A percentile compares a stretch with the other conserved stretches of the same genome.
These are phyloP conservation scores for Podila clonocystis DNA, from an alignment of 192 early-diverging fungal species.

Conservation along the genomic window DNA sequence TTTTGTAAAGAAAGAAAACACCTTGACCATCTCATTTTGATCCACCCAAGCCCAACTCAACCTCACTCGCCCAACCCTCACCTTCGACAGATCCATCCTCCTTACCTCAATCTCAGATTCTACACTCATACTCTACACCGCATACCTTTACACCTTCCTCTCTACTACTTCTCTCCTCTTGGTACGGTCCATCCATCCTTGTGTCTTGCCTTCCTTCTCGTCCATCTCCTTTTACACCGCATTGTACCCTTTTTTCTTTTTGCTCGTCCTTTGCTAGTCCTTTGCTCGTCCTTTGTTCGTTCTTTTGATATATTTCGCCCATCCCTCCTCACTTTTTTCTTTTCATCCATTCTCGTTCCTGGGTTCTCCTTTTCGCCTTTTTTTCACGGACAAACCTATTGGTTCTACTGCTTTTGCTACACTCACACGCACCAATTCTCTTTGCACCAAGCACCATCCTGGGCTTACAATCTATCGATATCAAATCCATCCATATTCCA, in stretches of 20 bases:
- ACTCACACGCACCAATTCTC: too few species aligned
- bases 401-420: too few species aligned
- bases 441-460: slow-evolving; percentile 1
- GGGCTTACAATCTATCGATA: neutral
- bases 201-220: neutral
- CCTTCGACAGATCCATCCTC: neutral
- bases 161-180: neutral
- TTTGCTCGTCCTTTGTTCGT: neutral
- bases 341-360: too few species aligned
- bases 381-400: too few species aligned
- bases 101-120: neutral
- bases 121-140: neutral
- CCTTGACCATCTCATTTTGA: neutral
- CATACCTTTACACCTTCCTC: neutral
- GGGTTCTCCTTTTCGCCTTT: too few species aligned
- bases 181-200: neutral
- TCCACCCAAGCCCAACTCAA: neutral
- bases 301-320: neutral
- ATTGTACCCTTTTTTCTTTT: neutral
- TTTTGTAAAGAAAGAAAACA: neutral
- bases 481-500: too few species aligned
- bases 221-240: neutral
- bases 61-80: neutral
- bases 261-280: too few species aligned
- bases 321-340: too few species aligned